A percentile compares a stretch with the other conserved stretches of the same genome.
These are phyloP conservation scores for Starmerella potacharoeniae DNA, from an alignment of 805 yeast genomes.

Conservation along the genomic window DNA sequence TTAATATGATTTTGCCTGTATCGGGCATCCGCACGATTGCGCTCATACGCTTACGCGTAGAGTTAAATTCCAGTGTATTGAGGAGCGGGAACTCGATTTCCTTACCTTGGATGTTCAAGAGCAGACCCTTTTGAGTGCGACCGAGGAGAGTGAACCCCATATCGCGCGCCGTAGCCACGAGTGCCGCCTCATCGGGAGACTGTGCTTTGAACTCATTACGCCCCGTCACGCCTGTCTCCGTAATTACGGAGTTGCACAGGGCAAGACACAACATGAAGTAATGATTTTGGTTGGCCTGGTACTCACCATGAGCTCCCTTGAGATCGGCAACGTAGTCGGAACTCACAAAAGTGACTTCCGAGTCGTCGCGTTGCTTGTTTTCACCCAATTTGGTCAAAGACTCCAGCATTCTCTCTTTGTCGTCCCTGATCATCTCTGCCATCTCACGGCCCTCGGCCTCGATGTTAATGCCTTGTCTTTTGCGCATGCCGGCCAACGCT, in stretches of 20 bases:
- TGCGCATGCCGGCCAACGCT: slow-evolving; percentile 61
- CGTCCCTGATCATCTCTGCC: slow-evolving; percentile 36
- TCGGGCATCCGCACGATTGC: slow-evolving; percentile 40
- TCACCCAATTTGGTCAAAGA: slow-evolving; percentile 30
- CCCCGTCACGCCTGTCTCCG: slow-evolving; percentile 36
- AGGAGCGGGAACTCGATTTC: slow-evolving; percentile 41
- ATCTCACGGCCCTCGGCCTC: slow-evolving; percentile 40
- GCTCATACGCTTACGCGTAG: slow-evolving; percentile 72
- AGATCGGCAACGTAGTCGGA: slow-evolving; percentile 49
- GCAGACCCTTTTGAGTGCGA: slow-evolving; percentile 41
- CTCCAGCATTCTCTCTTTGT: slow-evolving; percentile 40
- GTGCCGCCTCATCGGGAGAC: slow-evolving; percentile 76
- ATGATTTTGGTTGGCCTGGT: slow-evolving; percentile 41
- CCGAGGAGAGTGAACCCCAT: slow-evolving; percentile 56
- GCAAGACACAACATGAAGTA: slow-evolving; percentile 62
- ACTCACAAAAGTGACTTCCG: slow-evolving; percentile 56
- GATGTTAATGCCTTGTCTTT: slow-evolving; percentile 55
- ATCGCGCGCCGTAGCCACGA: slow-evolving; percentile 69
- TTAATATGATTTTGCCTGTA: slow-evolving; percentile 34
- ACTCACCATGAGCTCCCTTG: slow-evolving; percentile 30
- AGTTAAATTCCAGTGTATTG: slow-evolving; percentile 56
- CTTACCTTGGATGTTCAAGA: slow-evolving; percentile 39
- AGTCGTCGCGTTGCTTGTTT: slow-evolving; percentile 43
- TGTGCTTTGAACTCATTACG: slow-evolving; percentile 60
- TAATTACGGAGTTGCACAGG: slow-evolving; percentile 66